A percentile compares a stretch with the other conserved stretches of the same genome.
Conservation (phyloP, 805 yeast genomes). For the Candida vartiovaarae region DNA sequence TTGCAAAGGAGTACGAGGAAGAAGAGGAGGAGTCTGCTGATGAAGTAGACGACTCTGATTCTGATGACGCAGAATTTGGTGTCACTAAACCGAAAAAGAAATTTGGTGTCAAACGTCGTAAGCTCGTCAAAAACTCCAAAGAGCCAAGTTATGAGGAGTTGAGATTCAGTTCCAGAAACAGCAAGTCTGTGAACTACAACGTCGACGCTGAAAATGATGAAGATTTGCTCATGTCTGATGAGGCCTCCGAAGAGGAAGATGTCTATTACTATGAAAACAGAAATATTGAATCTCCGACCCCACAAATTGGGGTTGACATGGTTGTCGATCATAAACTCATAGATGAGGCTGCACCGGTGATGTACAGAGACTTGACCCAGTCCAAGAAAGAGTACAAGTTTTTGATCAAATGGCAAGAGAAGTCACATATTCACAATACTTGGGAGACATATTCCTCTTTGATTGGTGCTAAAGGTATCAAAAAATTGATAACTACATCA, state of each 20-base stretch:
- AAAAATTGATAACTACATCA: constrained; percentile 88
- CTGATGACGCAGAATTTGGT: constrained; percentile 33
- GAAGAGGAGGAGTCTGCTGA: constrained; percentile 26
- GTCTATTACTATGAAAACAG: constrained; percentile 20
- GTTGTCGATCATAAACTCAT: constrained; percentile 50
- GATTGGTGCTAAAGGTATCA: constrained; percentile 58
- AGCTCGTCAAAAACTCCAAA: constrained; percentile 12
- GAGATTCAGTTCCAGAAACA: constrained; percentile 69
- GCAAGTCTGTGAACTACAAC: constrained; percentile 63
- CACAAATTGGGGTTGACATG: constrained; percentile 32
- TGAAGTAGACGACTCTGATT: constrained; percentile 26
- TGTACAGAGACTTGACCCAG: constrained; percentile 33
- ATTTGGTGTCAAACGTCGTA: constrained; percentile 18
- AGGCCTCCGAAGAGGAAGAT: constrained; percentile 27
- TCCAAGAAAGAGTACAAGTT: constrained; percentile 56
- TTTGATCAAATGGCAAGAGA: constrained; percentile 77
- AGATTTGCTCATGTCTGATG: constrained; percentile 30
- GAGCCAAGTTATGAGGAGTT: constrained; percentile 39
- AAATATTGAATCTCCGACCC: constrained; percentile 21
- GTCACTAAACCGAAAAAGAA: constrained; percentile 23
- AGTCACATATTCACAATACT: constrained; percentile 89
- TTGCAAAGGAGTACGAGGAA: constrained; percentile 11
- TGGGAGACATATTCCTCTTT: constrained; percentile 69
- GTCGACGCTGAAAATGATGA: constrained; percentile 54
- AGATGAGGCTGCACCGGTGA: constrained; percentile 27